A percentile compares a stretch with the other conserved stretches of the same genome.
These are phyloP conservation scores for Mesembryanthemum crystallinum DNA, from an alignment of 148 eudicot species.

Conservation along the genomic window DNA sequence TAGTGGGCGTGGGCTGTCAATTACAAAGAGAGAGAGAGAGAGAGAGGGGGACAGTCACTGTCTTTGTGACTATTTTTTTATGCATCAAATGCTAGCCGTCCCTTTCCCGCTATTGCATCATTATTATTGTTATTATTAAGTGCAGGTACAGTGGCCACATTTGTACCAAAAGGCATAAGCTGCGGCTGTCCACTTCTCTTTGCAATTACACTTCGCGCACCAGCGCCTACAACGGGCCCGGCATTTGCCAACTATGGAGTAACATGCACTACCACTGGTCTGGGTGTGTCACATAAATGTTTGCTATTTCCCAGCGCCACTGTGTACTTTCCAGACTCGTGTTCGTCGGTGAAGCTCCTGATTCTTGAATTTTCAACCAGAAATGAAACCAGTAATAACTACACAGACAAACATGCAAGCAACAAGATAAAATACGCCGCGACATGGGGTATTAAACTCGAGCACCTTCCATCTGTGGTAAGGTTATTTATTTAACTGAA, in stretches of 20 bases:
- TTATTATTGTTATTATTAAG: too few species aligned
- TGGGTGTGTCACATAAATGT: too few species aligned
- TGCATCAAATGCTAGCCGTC: background rate
- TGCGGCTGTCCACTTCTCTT: too few species aligned
- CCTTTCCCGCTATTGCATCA: background rate
- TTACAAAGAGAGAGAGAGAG: background rate
- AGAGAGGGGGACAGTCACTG: background rate
- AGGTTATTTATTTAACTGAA: background rate
- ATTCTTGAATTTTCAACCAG: too few species aligned
- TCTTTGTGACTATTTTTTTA: too few species aligned
- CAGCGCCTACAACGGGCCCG: background rate
- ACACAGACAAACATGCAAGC: background rate
- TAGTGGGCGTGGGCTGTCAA: background rate
- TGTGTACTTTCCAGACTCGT: too few species aligned
- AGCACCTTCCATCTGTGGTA: background rate
- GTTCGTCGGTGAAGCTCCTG: too few species aligned
- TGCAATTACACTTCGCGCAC: background rate
- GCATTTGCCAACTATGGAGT: too few species aligned
- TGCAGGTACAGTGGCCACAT: too few species aligned
- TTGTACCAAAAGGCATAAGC: too few species aligned
- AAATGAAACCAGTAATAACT: background rate
- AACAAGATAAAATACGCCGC: background rate
- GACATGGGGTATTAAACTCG: background rate
- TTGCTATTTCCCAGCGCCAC: too few species aligned
- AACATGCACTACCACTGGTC: too few species aligned